phyloP scores from a whole-genome alignment of 306 rosid genomes.

The Cotoneaster glaucophyllus region DNA sequence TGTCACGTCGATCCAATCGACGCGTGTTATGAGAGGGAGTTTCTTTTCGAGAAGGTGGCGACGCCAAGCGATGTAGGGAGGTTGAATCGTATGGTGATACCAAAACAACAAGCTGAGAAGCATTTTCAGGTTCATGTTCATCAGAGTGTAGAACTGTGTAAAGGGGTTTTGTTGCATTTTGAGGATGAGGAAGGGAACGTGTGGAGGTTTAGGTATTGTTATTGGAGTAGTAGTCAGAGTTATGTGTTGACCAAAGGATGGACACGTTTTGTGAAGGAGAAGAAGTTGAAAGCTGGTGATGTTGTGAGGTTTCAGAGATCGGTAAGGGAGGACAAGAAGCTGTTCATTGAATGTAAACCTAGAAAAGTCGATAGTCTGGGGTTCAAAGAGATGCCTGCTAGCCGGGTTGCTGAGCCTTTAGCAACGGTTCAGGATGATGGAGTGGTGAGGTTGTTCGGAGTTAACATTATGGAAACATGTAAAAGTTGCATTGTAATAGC shows the following conservation, averaged over 20 bases:
- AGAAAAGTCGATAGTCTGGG: not conserved
- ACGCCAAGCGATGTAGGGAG: slow-evolving; percentile 49
- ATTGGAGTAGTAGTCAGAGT: slow-evolving; percentile 44
- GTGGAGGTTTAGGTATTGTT: slow-evolving; percentile 41
- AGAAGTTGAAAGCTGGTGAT: slow-evolving; percentile 33
- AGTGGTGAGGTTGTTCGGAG: slow-evolving; percentile 35
- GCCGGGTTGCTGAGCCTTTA: not conserved
- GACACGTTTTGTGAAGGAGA: slow-evolving; percentile 43
- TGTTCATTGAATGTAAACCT: slow-evolving; percentile 14
- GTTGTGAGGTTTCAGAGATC: slow-evolving; percentile 29
- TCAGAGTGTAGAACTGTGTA: not conserved
- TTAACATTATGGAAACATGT: slow-evolving; percentile 1
- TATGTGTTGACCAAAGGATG: slow-evolving; percentile 43
- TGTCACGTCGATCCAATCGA: not conserved
- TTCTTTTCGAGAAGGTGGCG: slow-evolving; percentile 35
- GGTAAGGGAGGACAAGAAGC: slow-evolving; percentile 15
- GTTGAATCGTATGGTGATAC: slow-evolving; percentile 35
- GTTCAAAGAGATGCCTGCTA: not conserved
- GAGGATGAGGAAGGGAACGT: slow-evolving; percentile 29
- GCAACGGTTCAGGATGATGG: slow-evolving; percentile 2
- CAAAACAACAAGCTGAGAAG: slow-evolving; percentile 39
- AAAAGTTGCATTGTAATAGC: too few relatives aligned
- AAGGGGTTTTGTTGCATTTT: slow-evolving; percentile 24
- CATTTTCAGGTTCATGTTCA: slow-evolving; percentile 20
- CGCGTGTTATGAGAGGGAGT: not conserved